Evolutionary conservation across 192 early-diverging fungal genomes (phyloP).

Genomic region (Coemansia sp.): DNA sequence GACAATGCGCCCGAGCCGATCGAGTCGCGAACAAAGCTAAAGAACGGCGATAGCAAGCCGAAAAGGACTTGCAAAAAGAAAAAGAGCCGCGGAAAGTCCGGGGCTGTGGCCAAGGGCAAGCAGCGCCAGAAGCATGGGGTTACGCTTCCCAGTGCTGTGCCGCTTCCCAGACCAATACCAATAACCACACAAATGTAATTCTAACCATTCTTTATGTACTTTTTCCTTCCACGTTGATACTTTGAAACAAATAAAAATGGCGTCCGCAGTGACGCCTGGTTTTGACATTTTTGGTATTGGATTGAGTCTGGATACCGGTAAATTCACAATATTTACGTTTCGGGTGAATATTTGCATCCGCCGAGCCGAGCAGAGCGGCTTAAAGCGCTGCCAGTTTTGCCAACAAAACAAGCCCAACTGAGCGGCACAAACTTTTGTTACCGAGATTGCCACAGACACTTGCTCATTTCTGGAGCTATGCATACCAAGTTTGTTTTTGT

Average conservation of each 20-base stretch:
- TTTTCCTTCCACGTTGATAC: slow-evolving; percentile 1
- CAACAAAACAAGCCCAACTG: not conserved
- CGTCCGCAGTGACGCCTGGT: not conserved
- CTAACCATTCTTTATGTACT: slow-evolving; percentile 6
- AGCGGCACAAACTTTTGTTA: not conserved
- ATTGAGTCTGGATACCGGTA: too few relatives aligned
- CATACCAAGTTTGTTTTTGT: not conserved
- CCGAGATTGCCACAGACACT: not conserved
- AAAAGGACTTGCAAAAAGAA: slow-evolving; percentile 33
- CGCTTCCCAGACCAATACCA: slow-evolving; percentile 34
- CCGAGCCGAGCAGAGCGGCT: not conserved
- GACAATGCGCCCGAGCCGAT: not conserved
- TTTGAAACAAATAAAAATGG: slow-evolving; percentile 3
- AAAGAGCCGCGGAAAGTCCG: slow-evolving; percentile 19
- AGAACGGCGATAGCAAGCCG: slow-evolving; percentile 7
- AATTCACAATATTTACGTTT: not conserved
- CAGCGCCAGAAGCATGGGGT: slow-evolving; percentile 13
- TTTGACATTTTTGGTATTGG: not conserved
- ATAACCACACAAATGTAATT: slow-evolving; percentile 47
- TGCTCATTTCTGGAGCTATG: not conserved
- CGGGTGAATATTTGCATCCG: not conserved
- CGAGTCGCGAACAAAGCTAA: not conserved
- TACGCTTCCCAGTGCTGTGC: slow-evolving; percentile 22
- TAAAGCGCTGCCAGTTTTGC: not conserved
- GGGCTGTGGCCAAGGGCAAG: slow-evolving; percentile 5